phyloP scores from a whole-genome alignment of 2,329 filamentous ascomycete genomes.

The Cladosporium sp. region DNA sequence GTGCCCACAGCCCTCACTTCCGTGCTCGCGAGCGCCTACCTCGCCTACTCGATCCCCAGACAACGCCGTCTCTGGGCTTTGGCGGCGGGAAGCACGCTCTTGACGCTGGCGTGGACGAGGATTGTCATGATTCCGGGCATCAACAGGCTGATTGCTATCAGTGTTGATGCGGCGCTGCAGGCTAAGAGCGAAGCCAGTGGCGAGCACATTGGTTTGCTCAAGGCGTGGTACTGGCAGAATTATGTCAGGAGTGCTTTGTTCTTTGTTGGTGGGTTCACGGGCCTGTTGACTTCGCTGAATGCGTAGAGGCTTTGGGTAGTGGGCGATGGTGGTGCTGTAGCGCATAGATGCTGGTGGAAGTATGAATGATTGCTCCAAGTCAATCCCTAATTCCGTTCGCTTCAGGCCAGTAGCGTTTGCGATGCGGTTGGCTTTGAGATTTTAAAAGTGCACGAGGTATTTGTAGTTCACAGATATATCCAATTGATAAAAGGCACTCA shows the following conservation, averaged over 20 bases:
- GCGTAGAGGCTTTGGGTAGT: background rate
- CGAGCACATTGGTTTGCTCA: conserved; percentile 15
- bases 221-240: conserved; percentile 14
- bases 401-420: no score
- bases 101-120: conserved; percentile 13
- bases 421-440: no score
- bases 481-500: no score
- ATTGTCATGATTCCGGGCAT: conserved; percentile 18
- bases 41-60: conserved; percentile 10
- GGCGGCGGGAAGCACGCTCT: conserved; percentile 3
- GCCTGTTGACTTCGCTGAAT: conserved; percentile 6
- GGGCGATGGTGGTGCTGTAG: no score
- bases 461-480: no score
- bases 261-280: background rate
- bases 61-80: conserved; percentile 11
- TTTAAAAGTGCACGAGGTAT: no score
- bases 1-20: conserved; percentile 13
- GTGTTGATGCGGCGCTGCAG: conserved; percentile 7
- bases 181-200: conserved; percentile 14
- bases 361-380: no score
- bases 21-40: conserved; percentile 2
- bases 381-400: no score
- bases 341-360: no score
- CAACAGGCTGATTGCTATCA: conserved; percentile 14
- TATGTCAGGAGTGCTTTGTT: conserved; percentile 9